Evolutionary conservation across 768 basidiomycete genomes (phyloP).

Genomic region (Psilocybe tampanensis): DNA sequence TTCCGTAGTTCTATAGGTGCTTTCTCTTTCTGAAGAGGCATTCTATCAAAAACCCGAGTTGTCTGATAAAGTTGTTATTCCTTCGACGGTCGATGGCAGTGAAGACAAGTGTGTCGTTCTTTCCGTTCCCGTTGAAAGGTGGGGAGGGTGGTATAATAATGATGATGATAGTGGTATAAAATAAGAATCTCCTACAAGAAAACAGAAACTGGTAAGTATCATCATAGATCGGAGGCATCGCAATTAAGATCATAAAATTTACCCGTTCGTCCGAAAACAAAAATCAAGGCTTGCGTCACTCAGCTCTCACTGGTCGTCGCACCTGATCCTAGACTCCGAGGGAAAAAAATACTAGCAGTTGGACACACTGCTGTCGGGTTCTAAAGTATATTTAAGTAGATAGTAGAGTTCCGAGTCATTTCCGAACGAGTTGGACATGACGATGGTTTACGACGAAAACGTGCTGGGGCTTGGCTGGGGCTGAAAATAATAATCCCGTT

Average conservation of each 20-base stretch:
- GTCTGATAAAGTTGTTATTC: not conserved
- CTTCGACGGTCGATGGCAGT: not conserved
- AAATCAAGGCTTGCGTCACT: not conserved
- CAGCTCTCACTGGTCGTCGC: not conserved
- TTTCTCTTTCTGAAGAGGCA: not conserved
- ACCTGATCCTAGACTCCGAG: not conserved
- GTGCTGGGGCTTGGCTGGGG: no score
- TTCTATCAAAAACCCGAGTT: not conserved
- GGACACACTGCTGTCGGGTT: not conserved
- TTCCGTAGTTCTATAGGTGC: slow-evolving; percentile 12
- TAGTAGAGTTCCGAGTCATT: slow-evolving; percentile 5
- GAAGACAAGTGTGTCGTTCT: not conserved
- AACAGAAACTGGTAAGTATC: not conserved
- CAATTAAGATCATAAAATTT: slow-evolving; percentile 1
- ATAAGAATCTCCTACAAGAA: not conserved
- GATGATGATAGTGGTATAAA: not conserved
- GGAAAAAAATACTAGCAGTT: not conserved
- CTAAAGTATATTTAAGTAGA: not conserved
- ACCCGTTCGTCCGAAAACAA: not conserved
- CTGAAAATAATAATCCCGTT: not conserved
- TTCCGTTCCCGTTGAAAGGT: not conserved
- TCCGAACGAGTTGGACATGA: slow-evolving; percentile 5
- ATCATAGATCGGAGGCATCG: not conserved
- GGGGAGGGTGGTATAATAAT: not conserved
- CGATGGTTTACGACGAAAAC: not conserved